Conservation (phyloP, 164 flowering plant species). For the Tinospora cordifolia region DNA sequence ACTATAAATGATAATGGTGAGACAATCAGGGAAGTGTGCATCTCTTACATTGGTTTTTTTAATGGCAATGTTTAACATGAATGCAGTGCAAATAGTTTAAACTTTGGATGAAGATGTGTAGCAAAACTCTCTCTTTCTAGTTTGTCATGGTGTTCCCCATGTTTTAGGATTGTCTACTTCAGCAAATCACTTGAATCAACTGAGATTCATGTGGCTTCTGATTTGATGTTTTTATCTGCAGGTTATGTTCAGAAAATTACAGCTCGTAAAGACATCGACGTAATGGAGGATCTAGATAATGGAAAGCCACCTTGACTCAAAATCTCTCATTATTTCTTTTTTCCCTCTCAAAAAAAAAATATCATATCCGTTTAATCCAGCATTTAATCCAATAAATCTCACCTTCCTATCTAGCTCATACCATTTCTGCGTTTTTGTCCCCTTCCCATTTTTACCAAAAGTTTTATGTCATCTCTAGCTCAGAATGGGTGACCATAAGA, state of each 20-base stretch:
- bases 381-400: not conserved
- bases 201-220: not conserved
- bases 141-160: not conserved
- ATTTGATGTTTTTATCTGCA: conserved; percentile 26
- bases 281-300: conserved; percentile 85
- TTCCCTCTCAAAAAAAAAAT: not conserved
- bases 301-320: conserved; percentile 52
- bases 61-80: no score
- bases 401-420: not conserved
- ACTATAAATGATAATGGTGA: no score
- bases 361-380: not conserved
- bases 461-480: not conserved
- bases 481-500: not conserved
- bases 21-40: no score
- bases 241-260: conserved; percentile 96
- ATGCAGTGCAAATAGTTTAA: no score
- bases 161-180: not conserved
- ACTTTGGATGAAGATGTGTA: not conserved
- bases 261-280: conserved; percentile 67
- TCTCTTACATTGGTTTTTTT: no score
- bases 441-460: not conserved
- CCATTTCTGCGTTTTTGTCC: not conserved
- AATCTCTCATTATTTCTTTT: not conserved
- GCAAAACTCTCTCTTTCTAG: not conserved
- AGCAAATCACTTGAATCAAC: not conserved